Evolutionary conservation across 768 basidiomycete species (phyloP).

Genomic region (Suillus bovinus): DNA sequence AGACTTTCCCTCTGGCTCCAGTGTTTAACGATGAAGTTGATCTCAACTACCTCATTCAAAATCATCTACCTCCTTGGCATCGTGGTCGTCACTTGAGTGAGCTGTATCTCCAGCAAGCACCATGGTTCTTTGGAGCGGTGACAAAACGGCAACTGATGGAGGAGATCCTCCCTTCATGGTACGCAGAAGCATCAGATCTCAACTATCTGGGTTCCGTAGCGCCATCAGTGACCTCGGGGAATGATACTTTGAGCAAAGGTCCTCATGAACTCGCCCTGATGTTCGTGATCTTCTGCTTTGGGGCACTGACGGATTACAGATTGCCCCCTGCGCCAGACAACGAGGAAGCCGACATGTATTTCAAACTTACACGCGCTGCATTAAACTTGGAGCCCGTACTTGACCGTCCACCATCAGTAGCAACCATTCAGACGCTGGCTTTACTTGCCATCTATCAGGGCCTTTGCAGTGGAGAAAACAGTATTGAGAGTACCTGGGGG

Average conservation of each 20-base stretch:
- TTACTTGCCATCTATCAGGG: slow-evolving; percentile 75
- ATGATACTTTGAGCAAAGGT: slow-evolving; percentile 25
- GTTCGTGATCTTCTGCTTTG: slow-evolving; percentile 64
- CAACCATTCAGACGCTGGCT: slow-evolving; percentile 66
- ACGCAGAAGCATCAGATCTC: slow-evolving; percentile 45
- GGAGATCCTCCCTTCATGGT: slow-evolving; percentile 67
- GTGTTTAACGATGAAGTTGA: slow-evolving; percentile 37
- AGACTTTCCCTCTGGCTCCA: slow-evolving; percentile 52
- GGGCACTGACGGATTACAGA: slow-evolving; percentile 55
- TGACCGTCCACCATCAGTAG: slow-evolving; percentile 69
- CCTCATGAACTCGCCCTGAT: slow-evolving; percentile 66
- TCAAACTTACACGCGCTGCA: slow-evolving; percentile 62
- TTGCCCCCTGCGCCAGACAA: slow-evolving; percentile 56
- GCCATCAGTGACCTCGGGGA: slow-evolving; percentile 11
- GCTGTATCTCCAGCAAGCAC: slow-evolving; percentile 76
- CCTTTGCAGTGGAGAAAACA: slow-evolving; percentile 63
- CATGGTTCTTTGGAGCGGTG: slow-evolving; percentile 79
- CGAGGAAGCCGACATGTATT: slow-evolving; percentile 52
- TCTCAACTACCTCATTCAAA: slow-evolving; percentile 45
- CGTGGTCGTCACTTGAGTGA: slow-evolving; percentile 60
- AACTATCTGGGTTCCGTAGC: slow-evolving; percentile 27
- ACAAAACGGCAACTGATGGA: slow-evolving; percentile 62
- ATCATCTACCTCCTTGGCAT: slow-evolving; percentile 57
- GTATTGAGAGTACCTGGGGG: slow-evolving; percentile 69
- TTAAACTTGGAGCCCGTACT: slow-evolving; percentile 67